Evolutionary conservation across 371 early-diverging fungal genomes (phyloP), one percentile per base, ranked within the genome.

Genomic region (Syncephalastrum monosporum): DNA sequence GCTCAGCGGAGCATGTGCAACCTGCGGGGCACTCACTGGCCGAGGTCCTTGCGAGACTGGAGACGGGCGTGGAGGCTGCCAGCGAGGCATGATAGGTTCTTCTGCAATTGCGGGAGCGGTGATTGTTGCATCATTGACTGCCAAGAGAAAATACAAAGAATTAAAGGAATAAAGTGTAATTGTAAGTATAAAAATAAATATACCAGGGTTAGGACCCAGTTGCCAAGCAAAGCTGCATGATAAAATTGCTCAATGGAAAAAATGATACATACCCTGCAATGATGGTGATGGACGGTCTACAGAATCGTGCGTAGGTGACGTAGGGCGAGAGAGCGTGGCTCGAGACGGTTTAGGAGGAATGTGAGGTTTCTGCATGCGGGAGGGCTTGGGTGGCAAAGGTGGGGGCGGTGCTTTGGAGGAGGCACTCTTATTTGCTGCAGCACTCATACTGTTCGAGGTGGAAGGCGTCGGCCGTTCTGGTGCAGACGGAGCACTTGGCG

Each of bases 351-450:
- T 63, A 4, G 54, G 57, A 44, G 63, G 63, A 2, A 63, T 21
- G 23, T 23, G 53, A 15, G 63, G 63, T 50, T 63, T 63, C 23
- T 63, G 58, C 27, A 53, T 57, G 23, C 63, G 50, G 15, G 63
- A 54, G 19, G 63, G 63, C 25, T 63, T 63, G 25, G 63, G 63
- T 41, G 63, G 63, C 42, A 63, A 44, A 12, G 63, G 63, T 41
- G 63, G 63, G 14, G 63, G 63, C 5, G 63, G 49, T 5, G 50
- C 47, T 47, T 44, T 54, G 46, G 42, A 23, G 3, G 27, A 16
- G 19, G 38, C 38, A 33, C 10, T 33, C 6, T 5, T 10, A 33
- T 33, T 33, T 10, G 38, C 8, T 33, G 38, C 38, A 8, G 38
- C 8, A 10, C 8, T 33, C 6, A 33, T 33, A 10, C 38, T 33